Base-by-base conservation (phyloP, 306 rosid genomes). In the Gleditsia sinensis region DNA sequence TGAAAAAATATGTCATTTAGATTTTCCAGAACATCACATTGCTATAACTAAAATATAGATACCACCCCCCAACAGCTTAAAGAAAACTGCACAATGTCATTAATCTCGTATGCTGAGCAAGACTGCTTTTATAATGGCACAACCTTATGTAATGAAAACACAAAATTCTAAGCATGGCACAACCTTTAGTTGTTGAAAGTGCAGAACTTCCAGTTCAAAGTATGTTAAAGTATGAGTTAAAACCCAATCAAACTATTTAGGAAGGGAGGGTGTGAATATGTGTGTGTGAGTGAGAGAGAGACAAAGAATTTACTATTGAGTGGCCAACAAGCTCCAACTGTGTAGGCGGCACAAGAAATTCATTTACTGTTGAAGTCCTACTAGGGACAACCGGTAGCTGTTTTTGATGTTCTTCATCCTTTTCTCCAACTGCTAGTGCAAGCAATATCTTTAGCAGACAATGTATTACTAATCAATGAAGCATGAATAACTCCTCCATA, bases 301-400 rank as follows among this genome's bases (percentile, higher is more conserved):
- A 42, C 71, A 65, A 40, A 32, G 70, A 19, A 21, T 7, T 60
- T 16, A 84, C 82, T 12, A 62, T 60, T 27, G 84, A 61, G 49
- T 80, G 82, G 37, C 67, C 17, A 48, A 13, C 33, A 68, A 80
- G 67, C 76, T 76, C 75, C 33, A 74, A 32, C 25, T 66, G 69
- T n/a, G 70, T 42, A 42, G 79, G 72, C 20, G 67, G 80, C 4
- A 49, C 34, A 17, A 63, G 63, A 45, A 74, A 65, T 49, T 75
- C 75, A 57, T 51, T 75, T 59, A 59, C 43, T 14, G 54, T 17
- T 14, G 78, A 71, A 71, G 78, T 81, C 67, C 7, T 30, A 59
- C 16, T 16, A 32, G 65, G 54, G 32, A 54, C 16, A 67, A 27
- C 51, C 25, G 61, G 19, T 54, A 30, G 75, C 42, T 24, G 12